Evolutionary conservation across 106 monocot species (phyloP).

Genomic region (Allium sativum): DNA sequence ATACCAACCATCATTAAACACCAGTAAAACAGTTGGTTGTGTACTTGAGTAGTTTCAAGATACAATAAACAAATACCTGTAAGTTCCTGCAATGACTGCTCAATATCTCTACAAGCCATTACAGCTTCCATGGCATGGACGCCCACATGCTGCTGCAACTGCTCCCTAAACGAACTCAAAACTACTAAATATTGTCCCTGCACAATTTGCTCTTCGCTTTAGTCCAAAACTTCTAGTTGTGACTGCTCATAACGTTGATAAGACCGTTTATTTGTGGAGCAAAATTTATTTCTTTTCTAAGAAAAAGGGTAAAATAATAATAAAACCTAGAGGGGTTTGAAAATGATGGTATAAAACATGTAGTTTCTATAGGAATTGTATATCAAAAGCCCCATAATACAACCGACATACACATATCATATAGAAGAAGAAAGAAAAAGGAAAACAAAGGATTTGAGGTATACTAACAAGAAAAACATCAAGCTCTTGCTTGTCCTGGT

Average conservation of each 20-base stretch:
- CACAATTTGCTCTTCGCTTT: no score
- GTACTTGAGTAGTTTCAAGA: no score
- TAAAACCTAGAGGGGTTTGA: background rate
- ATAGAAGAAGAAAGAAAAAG: no score
- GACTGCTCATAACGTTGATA: no score
- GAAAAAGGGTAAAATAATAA: no score
- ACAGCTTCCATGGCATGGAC: conserved; percentile 97
- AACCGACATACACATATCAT: no score
- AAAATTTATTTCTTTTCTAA: background rate
- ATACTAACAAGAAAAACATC: conserved; percentile 74
- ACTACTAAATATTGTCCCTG: conserved; percentile 74
- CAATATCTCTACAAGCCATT: conserved; percentile 89
- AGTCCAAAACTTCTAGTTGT: no score
- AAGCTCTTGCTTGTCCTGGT: conserved; percentile 85
- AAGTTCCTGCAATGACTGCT: conserved; percentile 78
- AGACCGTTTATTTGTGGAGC: no score
- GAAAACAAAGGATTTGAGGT: background rate
- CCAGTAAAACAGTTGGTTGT: no score
- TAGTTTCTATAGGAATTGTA: no score
- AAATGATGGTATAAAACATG: background rate
- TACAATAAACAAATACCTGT: conserved; percentile 35
- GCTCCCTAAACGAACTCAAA: conserved; percentile 85
- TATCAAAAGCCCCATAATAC: no score
- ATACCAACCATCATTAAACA: no score
- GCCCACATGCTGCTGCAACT: conserved; percentile 89